A percentile compares a stretch with the other conserved stretches of the same genome.
These are phyloP conservation scores for Magnolia changhungtana DNA, from an alignment of 164 flowering plant genomes.

Conservation along the genomic window DNA sequence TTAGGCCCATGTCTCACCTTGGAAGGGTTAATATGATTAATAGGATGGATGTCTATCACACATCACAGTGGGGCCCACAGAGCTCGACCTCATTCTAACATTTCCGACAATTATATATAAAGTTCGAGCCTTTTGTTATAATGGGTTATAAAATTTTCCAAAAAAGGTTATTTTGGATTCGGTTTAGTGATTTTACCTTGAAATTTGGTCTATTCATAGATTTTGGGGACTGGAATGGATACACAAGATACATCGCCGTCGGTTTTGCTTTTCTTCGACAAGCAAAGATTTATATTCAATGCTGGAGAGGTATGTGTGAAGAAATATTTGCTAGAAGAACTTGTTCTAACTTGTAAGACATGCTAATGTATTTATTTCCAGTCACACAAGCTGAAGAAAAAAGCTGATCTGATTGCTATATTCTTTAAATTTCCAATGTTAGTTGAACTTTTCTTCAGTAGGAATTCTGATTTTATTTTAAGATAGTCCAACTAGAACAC, in stretches of 20 bases:
- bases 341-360: not conserved
- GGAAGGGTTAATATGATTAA: too few species aligned
- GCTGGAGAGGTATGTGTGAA: conserved; percentile 77
- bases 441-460: not conserved
- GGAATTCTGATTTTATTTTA: not conserved
- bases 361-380: not conserved
- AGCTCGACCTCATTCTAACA: too few species aligned
- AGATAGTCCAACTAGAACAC: not conserved
- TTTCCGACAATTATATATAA: not conserved
- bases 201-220: conserved; percentile 33
- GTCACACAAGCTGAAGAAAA: not conserved
- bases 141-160: too few species aligned
- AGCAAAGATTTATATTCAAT: conserved; percentile 88
- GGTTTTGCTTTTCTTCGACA: conserved; percentile 90
- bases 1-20: too few species aligned
- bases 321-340: conserved; percentile 2
- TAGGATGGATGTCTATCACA: too few species aligned
- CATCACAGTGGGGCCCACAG: too few species aligned
- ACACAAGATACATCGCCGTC: conserved; percentile 96
- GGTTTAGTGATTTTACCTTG: not conserved
- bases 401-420: not conserved
- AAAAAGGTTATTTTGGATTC: too few species aligned
- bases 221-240: conserved; percentile 98
- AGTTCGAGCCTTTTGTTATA: not conserved
- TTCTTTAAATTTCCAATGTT: not conserved